A percentile compares a stretch with the other conserved stretches of the same genome.
These are phyloP conservation scores for Quercus lobata DNA, from an alignment of 331 rosid species.

Conservation along the genomic window DNA sequence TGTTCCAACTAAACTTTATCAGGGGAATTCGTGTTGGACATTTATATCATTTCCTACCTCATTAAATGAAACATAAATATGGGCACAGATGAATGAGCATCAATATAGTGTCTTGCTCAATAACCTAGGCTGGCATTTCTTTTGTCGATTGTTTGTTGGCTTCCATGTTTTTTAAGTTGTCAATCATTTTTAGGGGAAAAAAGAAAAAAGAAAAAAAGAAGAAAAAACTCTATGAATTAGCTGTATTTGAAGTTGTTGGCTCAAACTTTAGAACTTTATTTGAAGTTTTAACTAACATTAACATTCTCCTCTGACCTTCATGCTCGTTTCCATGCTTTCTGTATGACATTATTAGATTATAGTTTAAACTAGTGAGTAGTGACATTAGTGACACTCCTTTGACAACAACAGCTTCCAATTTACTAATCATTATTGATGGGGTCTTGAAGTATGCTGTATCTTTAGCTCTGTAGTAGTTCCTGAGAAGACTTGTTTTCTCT, in stretches of 20 bases:
- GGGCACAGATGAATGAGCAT: neutral
- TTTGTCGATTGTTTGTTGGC: neutral
- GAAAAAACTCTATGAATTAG: neutral
- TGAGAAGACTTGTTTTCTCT: constrained; percentile 18
- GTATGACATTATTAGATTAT: neutral
- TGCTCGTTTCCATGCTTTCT: neutral
- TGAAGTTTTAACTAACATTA: neutral
- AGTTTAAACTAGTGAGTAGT: no score
- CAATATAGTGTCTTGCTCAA: neutral
- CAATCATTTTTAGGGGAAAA: neutral
- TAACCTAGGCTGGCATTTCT: neutral
- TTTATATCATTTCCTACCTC: neutral
- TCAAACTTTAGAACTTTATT: neutral
- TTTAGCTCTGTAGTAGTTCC: neutral
- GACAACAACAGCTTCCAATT: neutral
- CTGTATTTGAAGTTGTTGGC: neutral
- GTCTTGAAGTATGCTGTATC: neutral
- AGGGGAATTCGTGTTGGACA: neutral
- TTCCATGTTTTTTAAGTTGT: neutral
- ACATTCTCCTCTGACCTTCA: neutral
- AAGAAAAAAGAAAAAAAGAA: neutral
- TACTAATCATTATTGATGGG: neutral
- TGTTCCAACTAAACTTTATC: neutral
- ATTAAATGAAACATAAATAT: neutral
- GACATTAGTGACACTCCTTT: neutral